These are phyloP conservation scores for Fraxinus platypoda DNA, from an alignment of 305 asterid genomes.

Conservation along the genomic window DNA sequence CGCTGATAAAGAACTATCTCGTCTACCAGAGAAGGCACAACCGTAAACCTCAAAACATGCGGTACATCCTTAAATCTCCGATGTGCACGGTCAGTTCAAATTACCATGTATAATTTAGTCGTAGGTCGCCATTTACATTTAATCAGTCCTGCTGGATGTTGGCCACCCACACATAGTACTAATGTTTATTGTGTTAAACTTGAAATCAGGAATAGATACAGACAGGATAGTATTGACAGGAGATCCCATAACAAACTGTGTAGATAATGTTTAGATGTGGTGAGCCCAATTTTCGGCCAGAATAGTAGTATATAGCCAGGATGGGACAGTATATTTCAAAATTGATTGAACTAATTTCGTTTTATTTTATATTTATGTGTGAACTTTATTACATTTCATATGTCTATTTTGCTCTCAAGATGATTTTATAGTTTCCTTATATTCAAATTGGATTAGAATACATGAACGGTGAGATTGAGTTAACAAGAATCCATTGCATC, in stretches of 20 bases:
- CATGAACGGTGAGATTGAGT: background rate
- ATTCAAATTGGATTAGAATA: background rate
- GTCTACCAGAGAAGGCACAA: slow-evolving; percentile 65
- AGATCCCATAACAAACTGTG: slow-evolving; percentile 18
- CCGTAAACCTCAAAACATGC: slow-evolving; percentile 3
- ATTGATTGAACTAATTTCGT: background rate
- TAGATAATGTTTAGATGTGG: slow-evolving; percentile 26
- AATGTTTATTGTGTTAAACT: slow-evolving; percentile 9
- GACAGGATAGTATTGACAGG: slow-evolving; percentile 22
- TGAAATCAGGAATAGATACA: slow-evolving; percentile 15
- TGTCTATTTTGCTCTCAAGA: background rate
- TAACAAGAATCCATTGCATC: background rate
- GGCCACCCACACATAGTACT: slow-evolving; percentile 1
- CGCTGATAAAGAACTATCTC: slow-evolving; percentile 83
- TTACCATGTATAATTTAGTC: slow-evolving; percentile 22
- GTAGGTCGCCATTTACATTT: slow-evolving; percentile 17
- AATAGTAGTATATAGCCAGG: background rate
- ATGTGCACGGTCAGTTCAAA: background rate
- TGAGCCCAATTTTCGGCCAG: background rate
- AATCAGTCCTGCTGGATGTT: slow-evolving; percentile 15
- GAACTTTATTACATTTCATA: background rate
- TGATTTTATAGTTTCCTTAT: background rate
- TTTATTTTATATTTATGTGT: background rate
- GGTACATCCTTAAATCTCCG: background rate
- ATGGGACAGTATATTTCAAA: background rate